Evolutionary conservation across 108 stramenopile genomes (phyloP).

Genomic region (Nannochloropsis oceanica): DNA sequence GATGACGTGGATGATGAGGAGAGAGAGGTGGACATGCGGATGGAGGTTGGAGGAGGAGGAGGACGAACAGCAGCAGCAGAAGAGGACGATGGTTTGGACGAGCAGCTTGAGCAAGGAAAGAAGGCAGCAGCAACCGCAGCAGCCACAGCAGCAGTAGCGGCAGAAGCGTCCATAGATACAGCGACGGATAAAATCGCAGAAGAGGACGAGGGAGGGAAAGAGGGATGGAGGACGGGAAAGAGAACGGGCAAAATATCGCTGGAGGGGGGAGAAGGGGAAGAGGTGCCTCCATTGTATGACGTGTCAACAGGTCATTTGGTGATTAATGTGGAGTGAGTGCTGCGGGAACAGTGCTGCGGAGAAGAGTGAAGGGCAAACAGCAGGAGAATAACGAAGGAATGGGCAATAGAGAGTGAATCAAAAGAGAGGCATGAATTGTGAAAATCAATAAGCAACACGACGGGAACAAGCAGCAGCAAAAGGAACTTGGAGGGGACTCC

Average conservation of each 20-base stretch:
- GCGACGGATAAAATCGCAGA: neutral
- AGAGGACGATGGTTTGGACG: neutral
- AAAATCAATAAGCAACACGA: too few relatives aligned
- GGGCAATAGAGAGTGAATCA: too few relatives aligned
- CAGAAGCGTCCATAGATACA: neutral
- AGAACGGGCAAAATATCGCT: neutral
- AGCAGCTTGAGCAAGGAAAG: neutral
- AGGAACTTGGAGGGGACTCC: too few relatives aligned
- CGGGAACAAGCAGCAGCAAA: too few relatives aligned
- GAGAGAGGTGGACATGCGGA: neutral
- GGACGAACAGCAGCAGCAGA: neutral
- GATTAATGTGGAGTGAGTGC: too few relatives aligned
- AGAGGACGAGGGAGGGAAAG: neutral
- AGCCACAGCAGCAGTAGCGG: neutral
- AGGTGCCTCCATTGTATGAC: too few relatives aligned
- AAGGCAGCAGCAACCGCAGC: neutral
- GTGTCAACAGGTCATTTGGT: too few relatives aligned
- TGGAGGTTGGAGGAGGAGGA: neutral
- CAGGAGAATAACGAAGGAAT: too few relatives aligned
- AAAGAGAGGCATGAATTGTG: too few relatives aligned
- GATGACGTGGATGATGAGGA: neutral
- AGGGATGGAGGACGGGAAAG: neutral
- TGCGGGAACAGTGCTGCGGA: too few relatives aligned
- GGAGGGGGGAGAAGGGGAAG: too few relatives aligned
- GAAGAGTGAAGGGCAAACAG: too few relatives aligned